These are phyloP conservation scores for Conringia planisiliqua DNA, from an alignment of 345 rosid genomes.

Conservation along the genomic window DNA sequence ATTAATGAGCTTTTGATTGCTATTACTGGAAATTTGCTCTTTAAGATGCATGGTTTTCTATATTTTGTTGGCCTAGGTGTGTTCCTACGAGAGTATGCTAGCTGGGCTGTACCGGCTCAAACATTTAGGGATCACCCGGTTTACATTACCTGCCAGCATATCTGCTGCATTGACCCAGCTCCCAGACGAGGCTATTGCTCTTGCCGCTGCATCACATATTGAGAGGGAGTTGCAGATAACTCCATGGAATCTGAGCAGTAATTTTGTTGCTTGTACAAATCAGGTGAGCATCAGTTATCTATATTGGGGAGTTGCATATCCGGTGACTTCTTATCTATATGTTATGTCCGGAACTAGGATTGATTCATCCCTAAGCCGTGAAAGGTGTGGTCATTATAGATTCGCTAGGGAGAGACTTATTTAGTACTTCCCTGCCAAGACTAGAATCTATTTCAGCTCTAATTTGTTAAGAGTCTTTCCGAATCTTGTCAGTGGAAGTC, in stretches of 20 bases:
- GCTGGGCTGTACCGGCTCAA: constrained; percentile 92
- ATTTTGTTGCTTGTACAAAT: constrained; percentile 89
- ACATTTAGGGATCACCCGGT: constrained; percentile 82
- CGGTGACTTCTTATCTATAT: neutral
- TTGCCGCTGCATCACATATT: constrained; percentile 96
- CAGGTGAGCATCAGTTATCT: constrained; percentile 50
- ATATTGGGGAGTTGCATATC: constrained; percentile 7
- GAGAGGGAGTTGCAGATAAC: constrained; percentile 95
- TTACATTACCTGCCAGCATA: constrained; percentile 69
- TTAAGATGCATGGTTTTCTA: constrained; percentile 17
- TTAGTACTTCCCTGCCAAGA: neutral
- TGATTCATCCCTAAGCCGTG: neutral
- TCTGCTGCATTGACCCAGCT: constrained; percentile 88
- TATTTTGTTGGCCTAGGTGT: constrained; percentile 53
- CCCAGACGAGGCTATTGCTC: constrained; percentile 90
- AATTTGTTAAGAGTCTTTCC: neutral
- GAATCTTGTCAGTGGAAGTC: neutral
- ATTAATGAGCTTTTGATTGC: neutral
- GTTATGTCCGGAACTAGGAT: neutral
- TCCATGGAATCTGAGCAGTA: constrained; percentile 94
- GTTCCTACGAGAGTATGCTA: constrained; percentile 95
- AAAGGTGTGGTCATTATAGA: constrained; percentile 3
- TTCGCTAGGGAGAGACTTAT: neutral
- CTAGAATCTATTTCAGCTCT: constrained; percentile 17
- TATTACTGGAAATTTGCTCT: constrained; percentile 2